Base-by-base conservation (phyloP, 129 eudicot species). In the Escallonia herrerae region DNA sequence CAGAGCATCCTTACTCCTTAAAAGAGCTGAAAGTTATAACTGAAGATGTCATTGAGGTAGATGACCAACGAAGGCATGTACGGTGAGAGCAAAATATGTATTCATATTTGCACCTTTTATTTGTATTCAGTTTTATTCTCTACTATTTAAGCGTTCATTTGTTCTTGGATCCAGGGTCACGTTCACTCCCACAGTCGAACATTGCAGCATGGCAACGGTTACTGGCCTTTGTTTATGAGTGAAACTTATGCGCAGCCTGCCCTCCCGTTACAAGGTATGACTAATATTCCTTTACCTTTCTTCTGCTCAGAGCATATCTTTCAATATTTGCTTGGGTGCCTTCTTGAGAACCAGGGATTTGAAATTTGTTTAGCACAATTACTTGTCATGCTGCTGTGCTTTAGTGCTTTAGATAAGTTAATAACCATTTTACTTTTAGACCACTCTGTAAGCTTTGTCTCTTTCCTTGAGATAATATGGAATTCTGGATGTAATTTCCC, bases 181-280 rank as follows among this genome's bases (percentile, higher is more conserved):
- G 47, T 93, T 93, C 65, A 93, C 95, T 47, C 99, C 99, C 15
- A 93, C 99, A 33, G 96, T 93, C 60, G 99, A 89, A 63, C 99
- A 93, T 76, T 93, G 99, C 74, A 88, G 91, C 76, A 83, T 93
- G 99, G 99, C 96, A 39, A 83, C 95, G 52, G 72, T 86, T 40
- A 93, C 89, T 68, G 99, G 99, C 54, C 87, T 93, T 66, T 93
- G 96, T 77, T 80, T 93, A 81, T 78, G 96, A 47, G 99, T 93
- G 80, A 93, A 93, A 67, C 96, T 93, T 58, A 79, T 93, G 95
- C 95, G 96, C 65, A 83, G 89, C 79, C 74, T 93, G 62, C 99
- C 99, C 64, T 75, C 91, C 2, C 83, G 96, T 54, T 93, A 76
- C 75, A 93, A 93, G 86, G 99, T 91, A 73, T 65, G 33, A 22